phyloP scores from a whole-genome alignment of 371 early-diverging fungal genomes.

The Vairimorpha necatrix region DNA sequence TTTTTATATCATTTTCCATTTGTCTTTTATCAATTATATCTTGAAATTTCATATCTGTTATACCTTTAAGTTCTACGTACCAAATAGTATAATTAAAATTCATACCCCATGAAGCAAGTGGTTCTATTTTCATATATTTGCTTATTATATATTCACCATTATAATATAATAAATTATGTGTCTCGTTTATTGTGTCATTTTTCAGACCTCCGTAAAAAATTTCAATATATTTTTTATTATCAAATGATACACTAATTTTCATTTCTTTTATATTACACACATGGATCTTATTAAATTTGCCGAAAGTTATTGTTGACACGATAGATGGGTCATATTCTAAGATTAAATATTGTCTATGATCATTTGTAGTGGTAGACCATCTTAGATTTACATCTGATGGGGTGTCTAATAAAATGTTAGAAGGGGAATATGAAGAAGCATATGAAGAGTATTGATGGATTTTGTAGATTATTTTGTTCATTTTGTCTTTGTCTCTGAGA shows the following conservation, averaged over 20 bases:
- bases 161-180: conserved; percentile 70
- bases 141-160: neutral
- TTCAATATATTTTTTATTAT: conserved; percentile 68
- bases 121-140: conserved; percentile 78
- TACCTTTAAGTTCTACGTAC: conserved; percentile 77
- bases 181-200: conserved; percentile 80
- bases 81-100: conserved; percentile 88
- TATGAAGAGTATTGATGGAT: conserved; percentile 68
- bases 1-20: neutral
- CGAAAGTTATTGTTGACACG: conserved; percentile 72
- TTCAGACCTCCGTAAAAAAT: conserved; percentile 75
- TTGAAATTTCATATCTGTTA: conserved; percentile 41
- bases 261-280: conserved; percentile 90
- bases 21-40: conserved; percentile 65
- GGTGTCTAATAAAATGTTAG: conserved; percentile 70
- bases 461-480: conserved; percentile 3
- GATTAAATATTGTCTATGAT: conserved; percentile 73
- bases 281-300: conserved; percentile 85
- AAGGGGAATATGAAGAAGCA: conserved; percentile 72
- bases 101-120: conserved; percentile 77
- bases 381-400: conserved; percentile 73
- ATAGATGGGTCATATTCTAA: conserved; percentile 67
- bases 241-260: conserved; percentile 72
- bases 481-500: neutral
- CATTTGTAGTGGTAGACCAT: conserved; percentile 75